Base-by-base conservation (phyloP, 2,329 filamentous ascomycete species). In the Fusarium sp. region DNA sequence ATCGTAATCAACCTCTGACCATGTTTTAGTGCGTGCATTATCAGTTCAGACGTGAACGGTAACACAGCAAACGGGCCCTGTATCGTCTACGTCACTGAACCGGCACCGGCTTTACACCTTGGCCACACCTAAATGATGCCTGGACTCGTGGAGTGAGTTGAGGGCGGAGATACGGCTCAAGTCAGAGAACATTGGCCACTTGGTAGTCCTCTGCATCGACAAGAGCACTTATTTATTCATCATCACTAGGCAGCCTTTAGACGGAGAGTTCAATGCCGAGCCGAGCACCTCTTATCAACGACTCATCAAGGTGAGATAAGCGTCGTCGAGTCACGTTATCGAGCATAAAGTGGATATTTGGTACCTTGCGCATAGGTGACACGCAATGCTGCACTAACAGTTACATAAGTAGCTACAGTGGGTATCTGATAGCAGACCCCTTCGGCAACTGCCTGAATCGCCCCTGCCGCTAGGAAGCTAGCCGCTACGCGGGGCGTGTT, bases 231-330 rank as follows among this genome's bases (percentile, higher is more conserved):
- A 31, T 9, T 25, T 18, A 37, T 9, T 25, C 41, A 51, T 25
- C 29, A 61, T 71, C 48, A 59, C 56, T 21, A 52, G 64, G 35
- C 39, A 45, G 21, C 52, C 14, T 44, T 15, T 18, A 37, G 46
- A 37, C 15, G 25, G 23, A 48, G 51, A 63, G 51, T n/a, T 46
- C 63, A 60, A 56, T 61, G 63, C 58, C 56, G 51, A 59, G 56
- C 67, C 59, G 51, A 59, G 56, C 63, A 65, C 52, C 60, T 69
- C 69, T 72, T 73, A 74, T 74, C 69, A 51, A 65, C 73, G 66
- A 69, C 64, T 74, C 75, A 77, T 77, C 75, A 77, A 69, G 75
- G 75, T 66, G 41, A 67, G 54, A 63, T 73, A 68, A 68, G 58
- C 33, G 51, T 16, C 54, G 60, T 63, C 46, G 60, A 74, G 73